phyloP scores from a whole-genome alignment of 345 rosid genomes.

The Leavenworthia alabamica region DNA sequence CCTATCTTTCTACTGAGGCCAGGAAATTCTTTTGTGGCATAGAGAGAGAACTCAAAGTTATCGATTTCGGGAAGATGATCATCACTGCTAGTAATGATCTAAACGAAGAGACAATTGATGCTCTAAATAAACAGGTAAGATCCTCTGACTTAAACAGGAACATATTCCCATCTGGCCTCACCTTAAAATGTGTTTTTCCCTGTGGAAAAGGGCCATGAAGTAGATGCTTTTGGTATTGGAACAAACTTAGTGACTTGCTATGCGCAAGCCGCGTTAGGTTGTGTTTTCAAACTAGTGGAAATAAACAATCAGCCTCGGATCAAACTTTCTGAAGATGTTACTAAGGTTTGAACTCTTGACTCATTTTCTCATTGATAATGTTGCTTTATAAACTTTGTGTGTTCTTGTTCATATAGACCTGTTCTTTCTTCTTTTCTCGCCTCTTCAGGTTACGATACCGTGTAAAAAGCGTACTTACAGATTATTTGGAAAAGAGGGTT shows the following conservation, averaged over 20 bases:
- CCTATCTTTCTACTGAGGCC: slow-evolving; percentile 71
- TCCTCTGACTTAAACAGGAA: no score
- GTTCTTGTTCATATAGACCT: no score
- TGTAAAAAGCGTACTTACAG: slow-evolving; percentile 79
- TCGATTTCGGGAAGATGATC: slow-evolving; percentile 61
- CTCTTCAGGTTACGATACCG: slow-evolving; percentile 78
- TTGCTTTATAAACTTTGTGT: no score
- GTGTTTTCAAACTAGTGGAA: slow-evolving; percentile 98
- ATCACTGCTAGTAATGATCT: slow-evolving; percentile 94
- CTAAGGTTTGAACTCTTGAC: slow-evolving; percentile 72
- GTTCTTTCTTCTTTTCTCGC: not conserved
- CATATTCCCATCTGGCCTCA: no score
- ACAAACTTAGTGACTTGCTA: slow-evolving; percentile 91
- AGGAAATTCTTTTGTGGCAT: slow-evolving; percentile 78
- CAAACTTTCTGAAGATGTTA: slow-evolving; percentile 96
- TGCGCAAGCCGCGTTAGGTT: slow-evolving; percentile 91
- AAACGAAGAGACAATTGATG: slow-evolving; percentile 94
- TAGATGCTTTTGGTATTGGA: slow-evolving; percentile 87
- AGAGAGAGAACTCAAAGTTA: slow-evolving; percentile 65
- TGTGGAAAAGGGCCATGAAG: slow-evolving; percentile 74
- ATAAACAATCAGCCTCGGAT: slow-evolving; percentile 90
- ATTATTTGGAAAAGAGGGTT: slow-evolving; percentile 82
- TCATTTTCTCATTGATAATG: no score
- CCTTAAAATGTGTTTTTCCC: not conserved
- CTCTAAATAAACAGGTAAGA: slow-evolving; percentile 88